phyloP scores from a whole-genome alignment of 2,329 filamentous ascomycete genomes.

The Ploettnerulaceae sp. region DNA sequence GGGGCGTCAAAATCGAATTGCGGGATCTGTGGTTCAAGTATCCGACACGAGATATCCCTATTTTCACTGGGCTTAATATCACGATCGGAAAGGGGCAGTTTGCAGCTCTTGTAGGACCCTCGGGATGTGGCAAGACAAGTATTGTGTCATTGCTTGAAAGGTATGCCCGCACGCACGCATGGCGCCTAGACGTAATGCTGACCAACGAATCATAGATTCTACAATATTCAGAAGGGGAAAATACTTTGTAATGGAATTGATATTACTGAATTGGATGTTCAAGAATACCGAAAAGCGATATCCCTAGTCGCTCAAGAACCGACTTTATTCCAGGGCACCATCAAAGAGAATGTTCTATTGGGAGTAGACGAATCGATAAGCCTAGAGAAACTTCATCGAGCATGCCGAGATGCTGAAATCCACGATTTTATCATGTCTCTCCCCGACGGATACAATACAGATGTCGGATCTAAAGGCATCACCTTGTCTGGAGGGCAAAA shows the following conservation, averaged over 20 bases:
- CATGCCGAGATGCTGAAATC: constrained; percentile 47
- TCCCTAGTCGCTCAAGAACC: constrained; percentile 73
- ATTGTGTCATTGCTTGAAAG: constrained; percentile 61
- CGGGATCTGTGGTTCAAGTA: constrained; percentile 56
- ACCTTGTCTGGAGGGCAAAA: constrained; percentile 51
- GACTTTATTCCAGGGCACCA: constrained; percentile 56
- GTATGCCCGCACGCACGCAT: constrained; percentile 6
- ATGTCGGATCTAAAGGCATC: constrained; percentile 43
- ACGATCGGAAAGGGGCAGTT: constrained; percentile 61
- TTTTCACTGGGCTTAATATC: constrained; percentile 58
- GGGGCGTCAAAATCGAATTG: constrained; percentile 52
- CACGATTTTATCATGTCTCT: constrained; percentile 48
- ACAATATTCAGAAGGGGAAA: constrained; percentile 58
- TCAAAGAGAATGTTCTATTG: constrained; percentile 65
- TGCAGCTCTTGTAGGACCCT: constrained; percentile 64
- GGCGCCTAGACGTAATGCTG: not conserved
- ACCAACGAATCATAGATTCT: constrained; percentile 50
- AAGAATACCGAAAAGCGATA: constrained; percentile 57
- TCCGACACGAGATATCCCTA: constrained; percentile 50
- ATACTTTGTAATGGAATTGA: constrained; percentile 61
- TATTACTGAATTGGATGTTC: constrained; percentile 54
- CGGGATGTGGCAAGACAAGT: constrained; percentile 64
- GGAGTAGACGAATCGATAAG: constrained; percentile 45
- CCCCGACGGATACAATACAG: constrained; percentile 46
- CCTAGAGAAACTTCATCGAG: constrained; percentile 41